Conservation (phyloP, 164 flowering plant genomes). For the Euptelea pleiosperma region DNA sequence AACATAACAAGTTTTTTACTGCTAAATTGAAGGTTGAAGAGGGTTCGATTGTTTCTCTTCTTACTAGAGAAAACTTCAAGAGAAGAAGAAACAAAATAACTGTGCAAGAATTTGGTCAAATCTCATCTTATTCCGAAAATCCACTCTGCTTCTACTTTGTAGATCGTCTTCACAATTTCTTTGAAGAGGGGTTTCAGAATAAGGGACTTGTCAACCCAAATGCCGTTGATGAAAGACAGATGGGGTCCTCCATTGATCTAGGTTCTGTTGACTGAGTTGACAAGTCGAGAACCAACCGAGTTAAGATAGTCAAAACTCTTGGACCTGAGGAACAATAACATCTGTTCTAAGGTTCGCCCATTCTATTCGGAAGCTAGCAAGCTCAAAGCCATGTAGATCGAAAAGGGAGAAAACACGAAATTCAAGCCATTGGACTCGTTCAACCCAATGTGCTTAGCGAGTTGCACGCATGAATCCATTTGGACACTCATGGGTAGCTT, state of each 20-base stretch:
- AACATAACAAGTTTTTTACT: constrained; percentile 35
- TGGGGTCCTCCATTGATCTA: constrained; percentile 21
- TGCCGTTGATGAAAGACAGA: constrained; percentile 25
- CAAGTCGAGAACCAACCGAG: constrained; percentile 18
- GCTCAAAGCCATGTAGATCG: constrained; percentile 17
- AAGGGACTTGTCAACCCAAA: constrained; percentile 27
- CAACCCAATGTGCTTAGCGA: not conserved
- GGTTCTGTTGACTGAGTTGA: constrained; percentile 11
- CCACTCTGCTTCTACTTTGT: constrained; percentile 20
- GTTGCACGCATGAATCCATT: not conserved
- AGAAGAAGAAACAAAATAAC: too few relatives aligned
- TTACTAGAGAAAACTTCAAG: constrained; percentile 52
- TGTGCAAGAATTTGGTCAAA: too few relatives aligned
- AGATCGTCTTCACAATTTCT: constrained; percentile 10
- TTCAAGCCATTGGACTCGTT: constrained; percentile 14
- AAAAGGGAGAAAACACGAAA: constrained; percentile 21
- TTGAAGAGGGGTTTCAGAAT: constrained; percentile 25
- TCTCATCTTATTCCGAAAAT: constrained; percentile 24
- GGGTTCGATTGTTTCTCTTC: constrained; percentile 56
- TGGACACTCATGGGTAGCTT: too few relatives aligned
- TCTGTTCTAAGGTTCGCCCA: constrained; percentile 25
- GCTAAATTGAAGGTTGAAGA: constrained; percentile 79
- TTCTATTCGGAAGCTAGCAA: constrained; percentile 11
- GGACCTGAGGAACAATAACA: constrained; percentile 21
- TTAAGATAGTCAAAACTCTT: constrained; percentile 11